Evolutionary conservation across 768 basidiomycete genomes (phyloP).

Genomic region (Asterophora parasitica): DNA sequence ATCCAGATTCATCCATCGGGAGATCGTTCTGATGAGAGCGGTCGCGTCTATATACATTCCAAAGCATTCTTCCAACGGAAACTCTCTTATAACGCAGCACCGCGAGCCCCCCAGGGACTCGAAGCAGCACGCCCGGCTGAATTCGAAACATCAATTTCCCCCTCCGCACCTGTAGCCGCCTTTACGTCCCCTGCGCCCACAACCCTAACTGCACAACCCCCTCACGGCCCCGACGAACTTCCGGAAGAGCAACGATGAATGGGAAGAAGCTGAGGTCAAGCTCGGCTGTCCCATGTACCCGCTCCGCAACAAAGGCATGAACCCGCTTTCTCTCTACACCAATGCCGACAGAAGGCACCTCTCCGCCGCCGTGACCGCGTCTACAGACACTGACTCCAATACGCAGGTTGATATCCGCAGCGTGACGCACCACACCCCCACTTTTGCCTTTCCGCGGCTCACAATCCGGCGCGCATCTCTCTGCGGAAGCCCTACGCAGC

Average conservation of each 20-base stretch:
- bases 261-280: slow-evolving; percentile 17
- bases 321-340: slow-evolving; percentile 6
- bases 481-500: neutral
- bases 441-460: slow-evolving; percentile 10
- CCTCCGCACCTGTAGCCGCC: neutral
- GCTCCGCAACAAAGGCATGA: slow-evolving; percentile 14
- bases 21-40: neutral
- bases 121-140: too few species aligned
- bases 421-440: slow-evolving; percentile 4
- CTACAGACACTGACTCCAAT: slow-evolving; percentile 1
- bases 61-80: slow-evolving; percentile 11
- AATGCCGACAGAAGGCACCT: slow-evolving; percentile 1
- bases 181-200: neutral
- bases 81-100: neutral
- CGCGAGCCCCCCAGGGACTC: neutral
- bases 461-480: slow-evolving; percentile 7
- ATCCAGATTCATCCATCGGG: neutral
- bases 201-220: neutral
- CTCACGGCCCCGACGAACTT: neutral
- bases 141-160: neutral
- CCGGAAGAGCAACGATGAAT: slow-evolving; percentile 15
- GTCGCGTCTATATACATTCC: slow-evolving; percentile 8
- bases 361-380: neutral
- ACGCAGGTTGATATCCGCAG: neutral
- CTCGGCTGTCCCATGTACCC: slow-evolving; percentile 13